phyloP scores from a whole-genome alignment of 192 early-diverging fungal species.

The Coemansia sp. region DNA sequence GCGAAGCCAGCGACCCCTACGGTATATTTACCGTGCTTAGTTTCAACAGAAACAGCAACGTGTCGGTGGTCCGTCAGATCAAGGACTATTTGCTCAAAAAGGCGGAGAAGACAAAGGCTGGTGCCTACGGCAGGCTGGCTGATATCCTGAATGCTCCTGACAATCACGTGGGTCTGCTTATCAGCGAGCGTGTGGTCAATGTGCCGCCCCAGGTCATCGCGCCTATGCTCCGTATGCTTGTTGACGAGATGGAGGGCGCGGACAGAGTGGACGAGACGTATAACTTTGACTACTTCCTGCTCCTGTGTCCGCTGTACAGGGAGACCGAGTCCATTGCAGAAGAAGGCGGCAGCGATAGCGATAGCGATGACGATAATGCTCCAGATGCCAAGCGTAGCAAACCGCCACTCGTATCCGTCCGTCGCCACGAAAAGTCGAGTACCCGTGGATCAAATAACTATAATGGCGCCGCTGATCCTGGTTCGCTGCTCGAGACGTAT shows the following conservation, averaged over 20 bases:
- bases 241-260: constrained; percentile 78
- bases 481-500: constrained; percentile 53
- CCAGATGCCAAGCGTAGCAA: not conserved
- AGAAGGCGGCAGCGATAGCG: constrained; percentile 57
- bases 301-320: constrained; percentile 79
- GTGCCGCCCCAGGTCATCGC: constrained; percentile 93
- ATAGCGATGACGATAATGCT: constrained; percentile 7
- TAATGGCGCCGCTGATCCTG: constrained; percentile 35
- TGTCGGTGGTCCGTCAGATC: constrained; percentile 55
- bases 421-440: not conserved
- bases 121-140: constrained; percentile 27
- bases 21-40: constrained; percentile 80
- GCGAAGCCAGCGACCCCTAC: constrained; percentile 76
- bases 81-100: constrained; percentile 71
- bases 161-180: constrained; percentile 62
- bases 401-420: not conserved
- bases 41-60: constrained; percentile 62
- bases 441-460: constrained; percentile 13
- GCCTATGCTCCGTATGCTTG: constrained; percentile 88
- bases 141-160: constrained; percentile 30
- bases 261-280: constrained; percentile 71
- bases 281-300: constrained; percentile 78
- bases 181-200: constrained; percentile 92
- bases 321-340: constrained; percentile 64
- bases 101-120: constrained; percentile 14